Conservation (phyloP, 202 grass and related monocot genomes). For the Schoenoplectus tabernaemontani region DNA sequence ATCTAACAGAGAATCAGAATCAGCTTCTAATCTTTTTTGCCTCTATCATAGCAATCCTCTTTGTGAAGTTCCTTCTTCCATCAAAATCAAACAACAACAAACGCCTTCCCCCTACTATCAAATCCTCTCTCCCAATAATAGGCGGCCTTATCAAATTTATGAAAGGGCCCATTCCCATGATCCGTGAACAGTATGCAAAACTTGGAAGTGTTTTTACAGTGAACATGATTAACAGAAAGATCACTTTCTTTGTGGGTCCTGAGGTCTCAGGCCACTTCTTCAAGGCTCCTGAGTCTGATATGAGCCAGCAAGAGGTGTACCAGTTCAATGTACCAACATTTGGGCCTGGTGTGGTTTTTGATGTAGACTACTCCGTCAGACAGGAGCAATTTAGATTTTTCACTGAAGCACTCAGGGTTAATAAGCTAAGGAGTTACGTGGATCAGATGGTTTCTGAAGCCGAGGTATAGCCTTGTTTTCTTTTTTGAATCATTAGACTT, state of each 20-base stretch:
- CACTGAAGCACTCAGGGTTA: conserved; percentile 64
- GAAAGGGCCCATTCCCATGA: conserved; percentile 71
- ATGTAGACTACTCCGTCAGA: conserved; percentile 71
- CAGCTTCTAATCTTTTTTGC: conserved; percentile 33
- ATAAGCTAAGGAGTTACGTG: conserved; percentile 75
- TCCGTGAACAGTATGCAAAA: conserved; percentile 61
- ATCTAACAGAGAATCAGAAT: conserved; percentile 46
- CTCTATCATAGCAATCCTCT: conserved; percentile 37
- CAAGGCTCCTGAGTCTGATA: conserved; percentile 70
- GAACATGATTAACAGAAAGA: conserved; percentile 45
- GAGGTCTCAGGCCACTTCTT: conserved; percentile 89
- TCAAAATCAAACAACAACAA: conserved; percentile 20
- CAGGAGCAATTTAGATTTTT: conserved; percentile 99
- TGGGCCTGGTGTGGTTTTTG: conserved; percentile 81
- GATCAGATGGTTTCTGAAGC: conserved; percentile 81
- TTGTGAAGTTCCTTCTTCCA: conserved; percentile 35
- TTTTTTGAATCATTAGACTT: conserved; percentile 10
- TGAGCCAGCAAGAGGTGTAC: conserved; percentile 98
- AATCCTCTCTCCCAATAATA: conserved; percentile 39
- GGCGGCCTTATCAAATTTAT: conserved; percentile 68
- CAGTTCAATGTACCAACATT: conserved; percentile 90
- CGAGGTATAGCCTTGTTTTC: conserved; percentile 37
- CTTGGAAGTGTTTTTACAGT: conserved; percentile 83
- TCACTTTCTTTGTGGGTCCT: conserved; percentile 76
- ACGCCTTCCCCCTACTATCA: conserved; percentile 56